A percentile compares a stretch with the other conserved stretches of the same genome.
phyloP scores from a whole-genome alignment of 176 grass and related monocot genomes.

The Aechmea fasciata region DNA sequence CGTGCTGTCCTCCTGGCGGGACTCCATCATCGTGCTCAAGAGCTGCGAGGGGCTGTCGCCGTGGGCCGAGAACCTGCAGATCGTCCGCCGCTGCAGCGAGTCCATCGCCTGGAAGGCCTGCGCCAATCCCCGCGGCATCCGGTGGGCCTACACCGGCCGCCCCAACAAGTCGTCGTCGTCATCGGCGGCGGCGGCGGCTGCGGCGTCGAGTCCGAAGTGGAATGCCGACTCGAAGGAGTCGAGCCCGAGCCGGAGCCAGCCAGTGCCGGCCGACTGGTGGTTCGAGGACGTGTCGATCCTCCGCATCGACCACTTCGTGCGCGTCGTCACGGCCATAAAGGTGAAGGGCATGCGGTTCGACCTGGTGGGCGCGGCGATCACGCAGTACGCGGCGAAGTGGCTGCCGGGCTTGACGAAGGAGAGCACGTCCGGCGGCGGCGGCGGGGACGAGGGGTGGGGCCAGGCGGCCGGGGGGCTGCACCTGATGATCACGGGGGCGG shows the following conservation, averaged over 20 bases:
- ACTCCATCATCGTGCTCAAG: slow-evolving; percentile 90
- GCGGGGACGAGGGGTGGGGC: slow-evolving; percentile 31
- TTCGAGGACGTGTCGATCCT: slow-evolving; percentile 91
- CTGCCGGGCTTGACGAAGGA: slow-evolving; percentile 64
- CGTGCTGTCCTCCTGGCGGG: slow-evolving; percentile 85
- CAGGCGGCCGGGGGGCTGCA: slow-evolving; percentile 47
- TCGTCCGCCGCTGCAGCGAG: slow-evolving; percentile 86
- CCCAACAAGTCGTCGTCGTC: not conserved
- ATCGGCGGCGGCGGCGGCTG: not conserved
- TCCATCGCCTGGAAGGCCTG: slow-evolving; percentile 99
- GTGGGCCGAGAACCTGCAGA: slow-evolving; percentile 98
- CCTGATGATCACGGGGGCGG: slow-evolving; percentile 55
- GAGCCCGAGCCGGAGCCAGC: slow-evolving; percentile 50
- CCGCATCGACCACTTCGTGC: slow-evolving; percentile 82
- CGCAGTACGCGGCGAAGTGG: slow-evolving; percentile 85
- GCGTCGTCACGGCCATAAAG: slow-evolving; percentile 87
- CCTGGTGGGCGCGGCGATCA: slow-evolving; percentile 80
- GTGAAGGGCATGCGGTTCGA: slow-evolving; percentile 96
- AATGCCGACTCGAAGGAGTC: slow-evolving; percentile 74
- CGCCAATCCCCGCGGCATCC: slow-evolving; percentile 73
- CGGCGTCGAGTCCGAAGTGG: slow-evolving; percentile 50
- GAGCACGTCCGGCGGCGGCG: not conserved
- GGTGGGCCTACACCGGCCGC: slow-evolving; percentile 72
- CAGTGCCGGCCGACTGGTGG: slow-evolving; percentile 87
- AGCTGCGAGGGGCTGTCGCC: slow-evolving; percentile 83